Evolutionary conservation across 2,329 filamentous ascomycete species (phyloP).

Genomic region (Colletotrichum sp.): DNA sequence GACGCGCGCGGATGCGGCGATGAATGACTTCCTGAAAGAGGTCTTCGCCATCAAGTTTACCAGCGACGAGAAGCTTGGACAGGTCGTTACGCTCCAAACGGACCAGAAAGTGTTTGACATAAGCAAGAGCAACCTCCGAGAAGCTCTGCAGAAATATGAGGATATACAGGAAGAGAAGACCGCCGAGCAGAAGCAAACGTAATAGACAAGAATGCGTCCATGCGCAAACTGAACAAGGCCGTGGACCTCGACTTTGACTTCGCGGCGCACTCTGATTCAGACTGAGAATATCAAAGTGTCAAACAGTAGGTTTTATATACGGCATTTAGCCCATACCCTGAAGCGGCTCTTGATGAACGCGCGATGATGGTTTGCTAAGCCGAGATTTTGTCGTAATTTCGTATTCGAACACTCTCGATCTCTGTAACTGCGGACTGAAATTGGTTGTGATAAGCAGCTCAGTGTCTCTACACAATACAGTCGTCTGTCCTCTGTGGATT

Average conservation of each 20-base stretch:
- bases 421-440: background rate
- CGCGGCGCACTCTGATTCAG: background rate
- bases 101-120: background rate
- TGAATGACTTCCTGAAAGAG: background rate
- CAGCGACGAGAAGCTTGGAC: background rate
- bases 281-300: background rate
- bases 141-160: background rate
- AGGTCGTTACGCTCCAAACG: background rate
- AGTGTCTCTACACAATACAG: background rate
- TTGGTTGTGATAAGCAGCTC: background rate
- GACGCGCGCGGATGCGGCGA: background rate
- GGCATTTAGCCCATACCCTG: background rate
- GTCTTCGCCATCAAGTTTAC: background rate
- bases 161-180: background rate
- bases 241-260: background rate
- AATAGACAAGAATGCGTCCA: background rate
- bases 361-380: background rate
- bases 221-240: background rate
- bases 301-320: background rate
- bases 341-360: background rate
- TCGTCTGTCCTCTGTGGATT: background rate
- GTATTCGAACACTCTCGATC: background rate
- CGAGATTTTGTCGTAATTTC: background rate
- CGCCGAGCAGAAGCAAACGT: background rate
- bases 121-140: background rate